A percentile compares a stretch with the other conserved stretches of the same genome.
Evolutionary conservation across 2,329 filamentous ascomycete species (phyloP).

Genomic region (Pseudogymnoascus sp.): DNA sequence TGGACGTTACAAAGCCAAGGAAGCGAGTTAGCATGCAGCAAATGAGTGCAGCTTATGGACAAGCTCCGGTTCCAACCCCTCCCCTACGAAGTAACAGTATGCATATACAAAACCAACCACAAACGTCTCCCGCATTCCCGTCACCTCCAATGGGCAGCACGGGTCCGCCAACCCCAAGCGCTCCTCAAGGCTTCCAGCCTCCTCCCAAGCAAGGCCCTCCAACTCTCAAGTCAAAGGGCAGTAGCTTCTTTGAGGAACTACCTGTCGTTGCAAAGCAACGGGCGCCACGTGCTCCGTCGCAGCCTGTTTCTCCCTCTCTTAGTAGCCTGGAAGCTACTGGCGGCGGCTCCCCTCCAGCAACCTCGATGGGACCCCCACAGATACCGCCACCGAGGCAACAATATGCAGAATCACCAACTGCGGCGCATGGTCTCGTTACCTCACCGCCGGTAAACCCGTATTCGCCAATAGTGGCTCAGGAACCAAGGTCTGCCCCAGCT

Average conservation of each 20-base stretch:
- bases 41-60: slow-evolving; percentile 21
- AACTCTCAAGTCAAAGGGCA: slow-evolving; percentile 30
- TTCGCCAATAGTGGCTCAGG: slow-evolving; percentile 16
- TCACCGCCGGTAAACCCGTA: slow-evolving; percentile 27
- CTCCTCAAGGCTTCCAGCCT: neutral
- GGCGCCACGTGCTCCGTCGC: slow-evolving; percentile 37
- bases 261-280: slow-evolving; percentile 54
- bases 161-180: slow-evolving; percentile 9
- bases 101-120: slow-evolving; percentile 16
- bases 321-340: slow-evolving; percentile 18
- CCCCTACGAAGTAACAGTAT: slow-evolving; percentile 25
- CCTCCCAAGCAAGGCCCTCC: slow-evolving; percentile 4
- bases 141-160: slow-evolving; percentile 17
- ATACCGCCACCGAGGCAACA: slow-evolving; percentile 14
- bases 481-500: slow-evolving; percentile 12
- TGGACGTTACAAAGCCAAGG: slow-evolving; percentile 69
- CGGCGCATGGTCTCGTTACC: slow-evolving; percentile 21
- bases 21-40: slow-evolving; percentile 51
- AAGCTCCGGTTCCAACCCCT: slow-evolving; percentile 13
- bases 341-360: slow-evolving; percentile 15
- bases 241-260: slow-evolving; percentile 69
- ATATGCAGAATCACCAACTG: slow-evolving; percentile 10
- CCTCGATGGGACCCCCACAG: slow-evolving; percentile 13
- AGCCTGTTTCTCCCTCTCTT: slow-evolving; percentile 17
- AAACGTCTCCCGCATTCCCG: slow-evolving; percentile 15